These are phyloP conservation scores for Epichloe amarillans DNA, from an alignment of 2,329 filamentous ascomycete species.

Conservation along the genomic window DNA sequence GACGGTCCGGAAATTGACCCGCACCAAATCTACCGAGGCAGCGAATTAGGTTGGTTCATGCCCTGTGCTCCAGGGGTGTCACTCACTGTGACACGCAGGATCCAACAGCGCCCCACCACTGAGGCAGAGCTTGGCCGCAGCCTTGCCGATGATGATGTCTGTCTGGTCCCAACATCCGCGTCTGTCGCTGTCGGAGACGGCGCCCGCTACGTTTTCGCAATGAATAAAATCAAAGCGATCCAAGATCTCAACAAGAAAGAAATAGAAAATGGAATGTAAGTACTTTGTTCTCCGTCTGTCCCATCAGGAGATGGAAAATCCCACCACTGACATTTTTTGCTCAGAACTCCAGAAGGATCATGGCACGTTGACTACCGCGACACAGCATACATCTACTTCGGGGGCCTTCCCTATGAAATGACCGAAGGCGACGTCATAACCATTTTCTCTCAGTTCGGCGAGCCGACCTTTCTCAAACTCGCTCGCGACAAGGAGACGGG, in stretches of 20 bases:
- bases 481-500: slow-evolving; percentile 92
- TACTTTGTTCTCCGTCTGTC: slow-evolving; percentile 9
- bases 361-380: slow-evolving; percentile 98
- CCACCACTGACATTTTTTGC: slow-evolving; percentile 12
- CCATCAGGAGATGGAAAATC: neutral
- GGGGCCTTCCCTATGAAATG: slow-evolving; percentile 86
- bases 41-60: neutral
- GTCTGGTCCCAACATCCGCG: neutral
- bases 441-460: slow-evolving; percentile 94
- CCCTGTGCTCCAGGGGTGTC: neutral
- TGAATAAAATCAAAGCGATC: slow-evolving; percentile 92
- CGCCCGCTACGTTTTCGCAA: slow-evolving; percentile 25
- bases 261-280: slow-evolving; percentile 74
- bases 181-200: neutral
- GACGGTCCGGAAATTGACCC: slow-evolving; percentile 24
- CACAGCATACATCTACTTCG: slow-evolving; percentile 93
- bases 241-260: slow-evolving; percentile 89
- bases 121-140: slow-evolving; percentile 1
- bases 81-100: neutral
- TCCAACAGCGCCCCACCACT: neutral
- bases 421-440: slow-evolving; percentile 92
- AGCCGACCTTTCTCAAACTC: slow-evolving; percentile 86
- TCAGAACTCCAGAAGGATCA: slow-evolving; percentile 68
- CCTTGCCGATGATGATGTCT: slow-evolving; percentile 3
- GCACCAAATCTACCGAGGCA: slow-evolving; percentile 7